phyloP scores from a whole-genome alignment of 257 asterid genomes.

The Marsdenia floribunda region DNA sequence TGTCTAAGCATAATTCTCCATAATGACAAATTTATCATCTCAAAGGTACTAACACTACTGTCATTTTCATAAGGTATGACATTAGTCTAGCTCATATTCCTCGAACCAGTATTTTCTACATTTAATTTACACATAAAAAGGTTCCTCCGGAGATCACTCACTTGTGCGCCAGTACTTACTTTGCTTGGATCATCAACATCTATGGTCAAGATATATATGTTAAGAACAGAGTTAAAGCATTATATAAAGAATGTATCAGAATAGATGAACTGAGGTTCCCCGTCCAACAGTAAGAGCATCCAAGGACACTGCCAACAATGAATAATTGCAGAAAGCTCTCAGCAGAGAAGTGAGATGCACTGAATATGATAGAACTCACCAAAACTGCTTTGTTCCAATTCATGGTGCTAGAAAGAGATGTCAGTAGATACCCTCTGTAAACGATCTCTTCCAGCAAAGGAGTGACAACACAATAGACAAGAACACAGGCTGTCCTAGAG shows the following conservation, averaged over 20 bases:
- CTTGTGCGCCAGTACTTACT: neutral
- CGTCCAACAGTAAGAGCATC: constrained; percentile 79
- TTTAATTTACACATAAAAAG: neutral
- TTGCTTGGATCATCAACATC: neutral
- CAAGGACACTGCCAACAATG: constrained; percentile 58
- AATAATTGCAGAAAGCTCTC: constrained; percentile 71
- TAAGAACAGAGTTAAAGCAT: constrained; percentile 48
- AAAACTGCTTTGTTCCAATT: constrained; percentile 67
- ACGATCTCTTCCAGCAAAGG: constrained; percentile 86
- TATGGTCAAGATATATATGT: constrained; percentile 20
- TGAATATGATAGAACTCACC: constrained; percentile 61
- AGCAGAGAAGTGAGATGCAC: constrained; percentile 69
- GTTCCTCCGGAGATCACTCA: neutral
- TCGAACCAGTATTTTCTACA: neutral
- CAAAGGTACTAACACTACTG: neutral
- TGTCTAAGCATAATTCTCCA: neutral
- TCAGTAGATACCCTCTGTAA: constrained; percentile 69
- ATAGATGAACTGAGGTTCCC: constrained; percentile 61
- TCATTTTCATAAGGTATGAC: neutral
- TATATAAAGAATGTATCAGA: constrained; percentile 64
- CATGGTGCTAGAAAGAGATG: constrained; percentile 61
- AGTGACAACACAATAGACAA: constrained; percentile 56
- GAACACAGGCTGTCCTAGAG: constrained; percentile 42
- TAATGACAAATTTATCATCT: neutral
- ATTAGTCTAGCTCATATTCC: neutral